Percentiles rank a stretch among this genome's conserved stretches.
These are phyloP conservation scores for Pichia nanzhaoensis DNA, from an alignment of 805 yeast species.

Conservation along the genomic window DNA sequence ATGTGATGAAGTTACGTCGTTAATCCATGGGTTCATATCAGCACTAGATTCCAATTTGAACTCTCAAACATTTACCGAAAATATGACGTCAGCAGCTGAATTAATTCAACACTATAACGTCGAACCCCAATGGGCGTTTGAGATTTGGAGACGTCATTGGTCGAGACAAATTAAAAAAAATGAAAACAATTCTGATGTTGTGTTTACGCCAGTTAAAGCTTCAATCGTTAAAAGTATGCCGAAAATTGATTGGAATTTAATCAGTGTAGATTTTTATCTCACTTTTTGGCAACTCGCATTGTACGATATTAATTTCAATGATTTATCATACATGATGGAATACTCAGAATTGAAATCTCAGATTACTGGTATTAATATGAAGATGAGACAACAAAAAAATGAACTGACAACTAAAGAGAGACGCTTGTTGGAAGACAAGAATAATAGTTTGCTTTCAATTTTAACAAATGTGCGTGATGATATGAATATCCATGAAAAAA, in stretches of 20 bases:
- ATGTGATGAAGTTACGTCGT: constrained; percentile 62
- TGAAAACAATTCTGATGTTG: constrained; percentile 15
- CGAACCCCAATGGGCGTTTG: constrained; percentile 62
- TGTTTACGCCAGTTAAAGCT: constrained; percentile 12
- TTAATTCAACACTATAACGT: constrained; percentile 40
- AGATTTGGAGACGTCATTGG: constrained; percentile 59
- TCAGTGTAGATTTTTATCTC: constrained; percentile 41
- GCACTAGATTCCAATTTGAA: constrained; percentile 47
- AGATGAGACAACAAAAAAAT: constrained; percentile 28
- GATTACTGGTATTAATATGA: constrained; percentile 32
- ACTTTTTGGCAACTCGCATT: constrained; percentile 70
- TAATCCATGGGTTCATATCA: constrained; percentile 60
- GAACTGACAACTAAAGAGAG: constrained; percentile 20
- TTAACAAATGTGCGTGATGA: constrained; percentile 33
- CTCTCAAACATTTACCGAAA: constrained; percentile 25
- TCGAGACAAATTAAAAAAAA: constrained; percentile 21
- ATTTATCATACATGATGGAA: constrained; percentile 44
- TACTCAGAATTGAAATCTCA: constrained; percentile 33
- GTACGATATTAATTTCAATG: constrained; percentile 59
- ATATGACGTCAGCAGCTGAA: constrained; percentile 35
- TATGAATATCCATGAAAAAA: constrained; percentile 38
- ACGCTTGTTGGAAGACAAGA: constrained; percentile 21
- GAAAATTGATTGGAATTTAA: constrained; percentile 18
- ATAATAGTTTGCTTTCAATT: constrained; percentile 25
- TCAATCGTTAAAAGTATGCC: constrained; percentile 15